Evolutionary conservation across 2,329 filamentous ascomycete genomes (phyloP).

Genomic region (Epicoccum sorghinum): DNA sequence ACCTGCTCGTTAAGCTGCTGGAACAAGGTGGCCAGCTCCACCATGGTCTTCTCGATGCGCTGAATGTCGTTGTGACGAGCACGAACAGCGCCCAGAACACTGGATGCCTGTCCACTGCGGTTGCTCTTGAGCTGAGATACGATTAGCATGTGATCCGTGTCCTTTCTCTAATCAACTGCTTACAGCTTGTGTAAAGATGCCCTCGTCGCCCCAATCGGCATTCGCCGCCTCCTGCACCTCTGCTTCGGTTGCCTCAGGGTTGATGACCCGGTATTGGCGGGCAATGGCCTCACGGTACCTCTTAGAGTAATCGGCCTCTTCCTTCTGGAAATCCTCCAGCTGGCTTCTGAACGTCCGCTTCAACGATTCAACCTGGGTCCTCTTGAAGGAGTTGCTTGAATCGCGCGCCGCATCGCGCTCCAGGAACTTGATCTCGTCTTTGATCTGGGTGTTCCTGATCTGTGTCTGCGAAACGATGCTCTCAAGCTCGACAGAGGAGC

Average conservation of each 20-base stretch:
- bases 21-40: slow-evolving; percentile 73
- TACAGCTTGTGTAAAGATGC: slow-evolving; percentile 83
- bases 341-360: slow-evolving; percentile 75
- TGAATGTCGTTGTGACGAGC: slow-evolving; percentile 84
- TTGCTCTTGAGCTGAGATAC: slow-evolving; percentile 71
- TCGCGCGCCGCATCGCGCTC: slow-evolving; percentile 73
- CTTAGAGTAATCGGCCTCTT: slow-evolving; percentile 73
- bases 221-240: slow-evolving; percentile 73
- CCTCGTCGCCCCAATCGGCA: slow-evolving; percentile 76
- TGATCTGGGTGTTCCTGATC: slow-evolving; percentile 74
- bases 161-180: slow-evolving; percentile 41
- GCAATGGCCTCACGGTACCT: slow-evolving; percentile 79
- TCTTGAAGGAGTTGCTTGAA: slow-evolving; percentile 68
- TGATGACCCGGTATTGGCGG: slow-evolving; percentile 81
- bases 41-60: slow-evolving; percentile 77
- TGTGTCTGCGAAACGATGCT: slow-evolving; percentile 72
- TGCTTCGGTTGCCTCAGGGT: slow-evolving; percentile 76
- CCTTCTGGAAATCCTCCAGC: slow-evolving; percentile 71
- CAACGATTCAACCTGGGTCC: slow-evolving; percentile 70
- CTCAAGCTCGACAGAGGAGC: slow-evolving; percentile 64
- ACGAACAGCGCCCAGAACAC: slow-evolving; percentile 77
- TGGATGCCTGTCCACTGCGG: slow-evolving; percentile 73
- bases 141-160: neutral
- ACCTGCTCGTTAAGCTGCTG: slow-evolving; percentile 76
- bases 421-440: slow-evolving; percentile 77